These are phyloP conservation scores for Lyophyllum atratum DNA, from an alignment of 768 basidiomycete species.

Conservation along the genomic window DNA sequence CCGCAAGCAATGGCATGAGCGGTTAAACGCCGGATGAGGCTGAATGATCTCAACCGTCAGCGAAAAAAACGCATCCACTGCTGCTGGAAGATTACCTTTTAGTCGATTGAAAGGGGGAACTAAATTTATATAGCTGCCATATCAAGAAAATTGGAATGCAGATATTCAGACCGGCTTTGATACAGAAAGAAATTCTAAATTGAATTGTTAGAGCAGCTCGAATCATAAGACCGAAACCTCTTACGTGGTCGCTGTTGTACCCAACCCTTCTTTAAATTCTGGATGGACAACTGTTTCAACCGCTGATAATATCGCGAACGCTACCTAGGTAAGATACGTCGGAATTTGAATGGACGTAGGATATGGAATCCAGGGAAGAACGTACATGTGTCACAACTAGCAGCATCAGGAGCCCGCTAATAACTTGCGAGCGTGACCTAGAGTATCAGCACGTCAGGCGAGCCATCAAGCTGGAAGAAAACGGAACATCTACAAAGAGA, in stretches of 20 bases:
- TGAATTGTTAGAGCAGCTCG: background rate
- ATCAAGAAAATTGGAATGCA: slow-evolving; percentile 8
- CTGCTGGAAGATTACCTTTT: background rate
- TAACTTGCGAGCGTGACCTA: slow-evolving; percentile 2
- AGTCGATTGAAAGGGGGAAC: slow-evolving; percentile 9
- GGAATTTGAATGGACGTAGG: background rate
- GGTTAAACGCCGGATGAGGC: slow-evolving; percentile 11
- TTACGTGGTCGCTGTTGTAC: slow-evolving; percentile 12
- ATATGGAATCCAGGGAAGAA: background rate
- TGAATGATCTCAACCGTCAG: background rate
- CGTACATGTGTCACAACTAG: slow-evolving; percentile 1
- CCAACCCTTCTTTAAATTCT: background rate
- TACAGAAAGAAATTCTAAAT: slow-evolving; percentile 6
- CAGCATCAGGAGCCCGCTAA: background rate
- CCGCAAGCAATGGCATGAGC: slow-evolving; percentile 11
- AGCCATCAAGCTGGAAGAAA: background rate
- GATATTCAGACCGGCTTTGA: slow-evolving; percentile 7
- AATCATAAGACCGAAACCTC: background rate
- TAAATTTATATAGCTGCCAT: slow-evolving; percentile 12
- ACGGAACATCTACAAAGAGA: background rate
- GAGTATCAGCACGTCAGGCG: background rate
- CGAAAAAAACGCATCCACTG: background rate
- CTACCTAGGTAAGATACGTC: background rate
- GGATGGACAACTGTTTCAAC: background rate
- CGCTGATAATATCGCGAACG: background rate